These are phyloP conservation scores for Oryza punctata DNA, from an alignment of 176 grass and related monocot species.

Conservation along the genomic window DNA sequence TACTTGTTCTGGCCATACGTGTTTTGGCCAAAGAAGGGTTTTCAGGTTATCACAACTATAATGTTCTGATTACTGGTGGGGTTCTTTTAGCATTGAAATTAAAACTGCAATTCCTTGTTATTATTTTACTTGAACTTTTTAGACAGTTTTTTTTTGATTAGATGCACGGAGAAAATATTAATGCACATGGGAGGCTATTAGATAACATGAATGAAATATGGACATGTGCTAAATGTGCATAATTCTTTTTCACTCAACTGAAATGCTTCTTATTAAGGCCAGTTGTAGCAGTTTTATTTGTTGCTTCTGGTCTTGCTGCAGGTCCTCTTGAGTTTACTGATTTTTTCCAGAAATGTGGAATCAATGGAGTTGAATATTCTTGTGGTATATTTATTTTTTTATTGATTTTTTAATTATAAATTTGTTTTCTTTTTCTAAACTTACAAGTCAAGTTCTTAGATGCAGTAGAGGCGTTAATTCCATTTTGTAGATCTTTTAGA, in stretches of 20 bases:
- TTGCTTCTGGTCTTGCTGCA: conserved; percentile 9
- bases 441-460: conserved; percentile 11
- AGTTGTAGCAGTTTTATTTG: neutral
- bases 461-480: neutral
- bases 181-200: neutral
- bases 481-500: neutral
- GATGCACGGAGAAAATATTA: neutral
- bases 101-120: neutral
- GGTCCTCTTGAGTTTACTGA: neutral
- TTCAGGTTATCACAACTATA: neutral
- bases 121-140: neutral
- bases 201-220: conserved; percentile 5
- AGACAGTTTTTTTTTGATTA: neutral
- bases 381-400: neutral
- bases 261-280: neutral
- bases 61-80: neutral
- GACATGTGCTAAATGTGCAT: neutral
- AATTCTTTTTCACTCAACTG: conserved; percentile 3
- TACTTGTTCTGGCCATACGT: neutral
- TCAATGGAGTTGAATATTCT: neutral
- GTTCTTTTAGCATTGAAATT: neutral
- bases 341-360: neutral
- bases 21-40: neutral
- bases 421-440: neutral
- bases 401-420: neutral